These are phyloP conservation scores for Daedaleopsis sinensis DNA, from an alignment of 768 basidiomycete species.

Conservation along the genomic window DNA sequence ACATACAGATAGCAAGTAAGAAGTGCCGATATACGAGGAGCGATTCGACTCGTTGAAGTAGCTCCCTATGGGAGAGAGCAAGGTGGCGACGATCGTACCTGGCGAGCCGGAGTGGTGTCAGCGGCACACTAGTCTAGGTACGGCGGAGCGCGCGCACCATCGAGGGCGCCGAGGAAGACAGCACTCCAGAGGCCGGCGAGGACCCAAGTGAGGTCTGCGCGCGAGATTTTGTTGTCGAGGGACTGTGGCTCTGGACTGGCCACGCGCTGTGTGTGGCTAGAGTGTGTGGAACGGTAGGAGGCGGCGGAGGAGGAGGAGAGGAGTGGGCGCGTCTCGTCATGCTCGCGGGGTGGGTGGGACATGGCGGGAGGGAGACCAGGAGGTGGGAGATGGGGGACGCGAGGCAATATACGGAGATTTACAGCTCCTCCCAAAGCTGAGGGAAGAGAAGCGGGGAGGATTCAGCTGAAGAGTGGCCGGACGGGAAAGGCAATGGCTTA, in stretches of 20 bases:
- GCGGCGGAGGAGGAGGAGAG: slow-evolving; percentile 46
- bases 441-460: slow-evolving; percentile 10
- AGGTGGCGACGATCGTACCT: slow-evolving; percentile 88
- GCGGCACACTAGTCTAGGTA: not conserved
- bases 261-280: slow-evolving; percentile 8
- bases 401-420: slow-evolving; percentile 13
- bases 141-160: slow-evolving; percentile 54
- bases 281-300: slow-evolving; percentile 15
- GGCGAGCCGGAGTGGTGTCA: slow-evolving; percentile 6
- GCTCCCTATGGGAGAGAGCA: slow-evolving; percentile 83
- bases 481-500: slow-evolving; percentile 7
- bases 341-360: slow-evolving; percentile 44
- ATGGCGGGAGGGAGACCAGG: slow-evolving; percentile 26
- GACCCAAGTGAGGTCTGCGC: slow-evolving; percentile 66
- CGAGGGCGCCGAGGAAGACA: slow-evolving; percentile 83
- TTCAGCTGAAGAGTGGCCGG: slow-evolving; percentile 6
- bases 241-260: slow-evolving; percentile 16
- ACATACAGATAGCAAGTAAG: slow-evolving; percentile 85
- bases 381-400: not conserved
- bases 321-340: slow-evolving; percentile 60
- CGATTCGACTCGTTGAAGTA: slow-evolving; percentile 80
- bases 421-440: slow-evolving; percentile 23
- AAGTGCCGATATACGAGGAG: slow-evolving; percentile 86
- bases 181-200: slow-evolving; percentile 80
- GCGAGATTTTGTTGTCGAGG: slow-evolving; percentile 47